Percentiles rank a stretch among this genome's conserved stretches.
Conservation (phyloP, 2,329 filamentous ascomycete genomes). For the Celoporthe dispersa region DNA sequence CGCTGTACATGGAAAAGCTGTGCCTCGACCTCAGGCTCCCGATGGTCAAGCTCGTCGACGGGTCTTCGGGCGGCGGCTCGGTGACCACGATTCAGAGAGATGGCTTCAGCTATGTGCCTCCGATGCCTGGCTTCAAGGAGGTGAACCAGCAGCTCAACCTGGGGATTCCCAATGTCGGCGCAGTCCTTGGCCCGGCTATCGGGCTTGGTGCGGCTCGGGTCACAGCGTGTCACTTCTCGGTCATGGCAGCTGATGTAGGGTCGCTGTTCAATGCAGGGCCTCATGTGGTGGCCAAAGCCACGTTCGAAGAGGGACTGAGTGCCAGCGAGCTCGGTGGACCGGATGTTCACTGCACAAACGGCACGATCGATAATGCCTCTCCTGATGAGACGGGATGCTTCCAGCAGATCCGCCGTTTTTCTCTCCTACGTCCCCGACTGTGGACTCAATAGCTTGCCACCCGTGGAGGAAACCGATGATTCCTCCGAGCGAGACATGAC, state of each 20-base stretch:
- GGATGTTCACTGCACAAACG: slow-evolving; percentile 65
- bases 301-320: slow-evolving; percentile 65
- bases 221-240: slow-evolving; percentile 65
- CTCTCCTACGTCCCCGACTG: slow-evolving; percentile 62
- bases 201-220: slow-evolving; percentile 66
- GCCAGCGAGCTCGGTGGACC: slow-evolving; percentile 65
- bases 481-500: slow-evolving; percentile 53
- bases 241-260: slow-evolving; percentile 68
- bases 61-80: slow-evolving; percentile 64
- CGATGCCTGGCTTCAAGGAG: slow-evolving; percentile 56
- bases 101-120: slow-evolving; percentile 65
- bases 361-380: slow-evolving; percentile 68
- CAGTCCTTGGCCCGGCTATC: slow-evolving; percentile 66
- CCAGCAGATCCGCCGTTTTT: slow-evolving; percentile 61
- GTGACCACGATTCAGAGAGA: slow-evolving; percentile 61
- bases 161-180: slow-evolving; percentile 68
- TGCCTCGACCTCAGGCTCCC: slow-evolving; percentile 61
- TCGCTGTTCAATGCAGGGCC: slow-evolving; percentile 67
- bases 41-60: slow-evolving; percentile 68
- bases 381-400: slow-evolving; percentile 65
- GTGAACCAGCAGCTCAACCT: slow-evolving; percentile 63
- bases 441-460: slow-evolving; percentile 57
- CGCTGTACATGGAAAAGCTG: slow-evolving; percentile 65
- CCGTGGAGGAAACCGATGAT: slow-evolving; percentile 51
- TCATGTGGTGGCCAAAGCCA: slow-evolving; percentile 64